These are phyloP conservation scores for Eudorina sp. DNA, from an alignment of 139 green algal species.

Conservation along the genomic window DNA sequence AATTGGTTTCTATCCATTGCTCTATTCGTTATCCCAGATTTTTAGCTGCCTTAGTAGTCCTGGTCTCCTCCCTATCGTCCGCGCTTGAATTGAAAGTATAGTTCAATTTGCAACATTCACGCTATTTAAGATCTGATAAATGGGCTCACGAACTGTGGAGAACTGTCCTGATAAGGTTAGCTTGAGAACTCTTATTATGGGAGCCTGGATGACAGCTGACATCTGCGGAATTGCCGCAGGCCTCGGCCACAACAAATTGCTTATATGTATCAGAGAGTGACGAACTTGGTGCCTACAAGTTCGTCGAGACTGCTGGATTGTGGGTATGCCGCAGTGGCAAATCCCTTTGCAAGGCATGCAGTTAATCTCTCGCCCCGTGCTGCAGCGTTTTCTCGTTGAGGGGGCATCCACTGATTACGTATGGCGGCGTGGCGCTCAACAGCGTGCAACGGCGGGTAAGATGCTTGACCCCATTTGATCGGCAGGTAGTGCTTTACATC, in stretches of 20 bases:
- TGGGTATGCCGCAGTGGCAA: no score
- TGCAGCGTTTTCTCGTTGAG: slow-evolving; percentile 84
- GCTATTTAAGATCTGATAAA: not conserved
- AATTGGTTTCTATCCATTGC: no score
- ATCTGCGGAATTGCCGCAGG: slow-evolving; percentile 8
- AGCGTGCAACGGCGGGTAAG: slow-evolving; percentile 84
- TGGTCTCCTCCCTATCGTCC: no score
- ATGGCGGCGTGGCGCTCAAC: slow-evolving; percentile 87
- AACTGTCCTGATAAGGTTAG: slow-evolving; percentile 69
- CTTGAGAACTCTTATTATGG: not conserved
- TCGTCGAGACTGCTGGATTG: slow-evolving; percentile 70
- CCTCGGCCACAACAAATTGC: slow-evolving; percentile 79
- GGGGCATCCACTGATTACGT: slow-evolving; percentile 65
- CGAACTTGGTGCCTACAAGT: slow-evolving; percentile 48
- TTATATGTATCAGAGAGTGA: slow-evolving; percentile 76
- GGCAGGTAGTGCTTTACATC: no score
- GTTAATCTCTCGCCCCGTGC: not conserved
- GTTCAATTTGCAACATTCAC: not conserved
- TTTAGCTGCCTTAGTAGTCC: no score
- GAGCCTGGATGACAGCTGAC: slow-evolving; percentile 10
- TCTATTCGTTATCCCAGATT: no score
- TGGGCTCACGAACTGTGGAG: slow-evolving; percentile 52
- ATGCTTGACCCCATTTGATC: no score
- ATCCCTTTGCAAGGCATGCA: no score
- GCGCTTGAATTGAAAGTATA: no score